Conservation (phyloP, 345 rosid genomes). For the Salix koriyanagi region DNA sequence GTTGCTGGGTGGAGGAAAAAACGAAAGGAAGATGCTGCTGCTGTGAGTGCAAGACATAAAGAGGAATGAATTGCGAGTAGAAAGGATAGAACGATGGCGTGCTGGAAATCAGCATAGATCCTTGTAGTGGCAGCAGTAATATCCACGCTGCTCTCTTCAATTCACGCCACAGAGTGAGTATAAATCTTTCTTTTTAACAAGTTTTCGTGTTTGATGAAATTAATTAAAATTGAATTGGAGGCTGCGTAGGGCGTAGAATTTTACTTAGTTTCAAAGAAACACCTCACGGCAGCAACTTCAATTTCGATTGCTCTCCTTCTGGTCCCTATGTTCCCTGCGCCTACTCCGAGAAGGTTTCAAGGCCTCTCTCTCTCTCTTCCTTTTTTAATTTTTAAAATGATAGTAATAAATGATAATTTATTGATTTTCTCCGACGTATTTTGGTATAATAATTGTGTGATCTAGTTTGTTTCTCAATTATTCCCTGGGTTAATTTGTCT, state of each 20-base stretch:
- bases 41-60: too few relatives aligned
- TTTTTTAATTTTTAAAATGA: background rate
- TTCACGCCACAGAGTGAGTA: background rate
- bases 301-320: conserved; percentile 86
- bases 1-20: too few relatives aligned
- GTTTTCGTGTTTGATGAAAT: background rate
- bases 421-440: background rate
- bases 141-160: background rate
- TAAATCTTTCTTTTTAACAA: background rate
- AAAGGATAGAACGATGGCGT: background rate
- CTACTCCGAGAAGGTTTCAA: conserved; percentile 71
- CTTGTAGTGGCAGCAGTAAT: background rate
- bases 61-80: background rate
- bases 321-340: conserved; percentile 84
- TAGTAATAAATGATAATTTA: background rate
- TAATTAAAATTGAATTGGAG: conserved; percentile 13
- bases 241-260: conserved; percentile 39
- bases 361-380: background rate
- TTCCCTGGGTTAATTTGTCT: background rate
- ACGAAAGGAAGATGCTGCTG: too few relatives aligned
- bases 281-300: conserved; percentile 53
- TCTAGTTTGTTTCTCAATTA: background rate
- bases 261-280: conserved; percentile 67
- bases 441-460: background rate
- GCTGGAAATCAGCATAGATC: background rate